Conservation (phyloP, 1,284 basidiomycete genomes). For the Athelia sp. region DNA sequence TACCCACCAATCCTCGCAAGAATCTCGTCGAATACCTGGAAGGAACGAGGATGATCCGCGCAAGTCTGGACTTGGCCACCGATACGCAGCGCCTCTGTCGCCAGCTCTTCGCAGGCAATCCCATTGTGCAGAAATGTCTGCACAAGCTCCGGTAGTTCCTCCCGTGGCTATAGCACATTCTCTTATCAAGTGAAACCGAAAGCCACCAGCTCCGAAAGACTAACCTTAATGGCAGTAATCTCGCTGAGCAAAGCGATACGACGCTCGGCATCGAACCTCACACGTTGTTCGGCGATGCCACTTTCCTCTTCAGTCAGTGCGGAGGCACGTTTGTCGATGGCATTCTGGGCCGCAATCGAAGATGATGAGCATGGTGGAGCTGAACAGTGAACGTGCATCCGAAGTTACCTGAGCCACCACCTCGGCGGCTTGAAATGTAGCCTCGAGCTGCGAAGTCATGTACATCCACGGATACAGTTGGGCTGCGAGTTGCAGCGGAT, state of each 20-base stretch:
- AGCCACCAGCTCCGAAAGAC: constrained; percentile 5
- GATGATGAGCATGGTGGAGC: neutral
- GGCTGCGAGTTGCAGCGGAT: constrained; percentile 37
- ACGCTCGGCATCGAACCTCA: constrained; percentile 31
- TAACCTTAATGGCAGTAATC: constrained; percentile 28
- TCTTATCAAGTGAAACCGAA: too few relatives aligned
- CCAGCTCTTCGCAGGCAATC: constrained; percentile 30
- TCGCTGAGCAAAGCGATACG: constrained; percentile 34
- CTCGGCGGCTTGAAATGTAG: constrained; percentile 36
- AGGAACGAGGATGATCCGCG: neutral
- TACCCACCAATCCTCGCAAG: constrained; percentile 35
- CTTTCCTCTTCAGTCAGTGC: constrained; percentile 28
- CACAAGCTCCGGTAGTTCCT: constrained; percentile 38
- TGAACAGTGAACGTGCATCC: constrained; percentile 3
- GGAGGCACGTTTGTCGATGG: constrained; percentile 24
- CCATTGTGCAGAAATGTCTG: constrained; percentile 38
- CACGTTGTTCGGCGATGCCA: constrained; percentile 29
- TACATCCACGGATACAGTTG: constrained; percentile 44
- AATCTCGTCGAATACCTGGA: constrained; percentile 30
- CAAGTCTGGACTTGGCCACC: neutral
- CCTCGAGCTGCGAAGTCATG: constrained; percentile 44
- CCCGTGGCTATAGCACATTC: too few relatives aligned
- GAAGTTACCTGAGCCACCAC: constrained; percentile 25
- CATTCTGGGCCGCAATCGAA: constrained; percentile 20
- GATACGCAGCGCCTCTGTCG: constrained; percentile 30